Evolutionary conservation across 768 basidiomycete species (phyloP).

Genomic region (Russula ochroleuca): DNA sequence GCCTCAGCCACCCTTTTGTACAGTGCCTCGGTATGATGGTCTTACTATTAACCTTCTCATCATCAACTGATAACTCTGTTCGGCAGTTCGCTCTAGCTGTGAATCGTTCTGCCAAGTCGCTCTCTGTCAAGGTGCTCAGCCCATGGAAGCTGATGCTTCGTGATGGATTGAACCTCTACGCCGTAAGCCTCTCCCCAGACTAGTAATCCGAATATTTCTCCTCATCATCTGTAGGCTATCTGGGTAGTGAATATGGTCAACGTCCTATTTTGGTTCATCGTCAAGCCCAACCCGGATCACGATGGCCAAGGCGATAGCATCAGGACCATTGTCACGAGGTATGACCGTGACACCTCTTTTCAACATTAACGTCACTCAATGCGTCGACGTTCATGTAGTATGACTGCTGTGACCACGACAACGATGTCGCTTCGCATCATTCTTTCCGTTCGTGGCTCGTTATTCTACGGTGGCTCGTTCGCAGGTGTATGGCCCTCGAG

Average conservation of each 20-base stretch:
- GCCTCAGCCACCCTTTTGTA: conserved; percentile 69
- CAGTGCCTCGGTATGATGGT: conserved; percentile 52
- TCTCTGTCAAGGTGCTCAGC: conserved; percentile 52
- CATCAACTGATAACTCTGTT: not conserved
- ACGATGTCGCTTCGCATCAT: conserved; percentile 88
- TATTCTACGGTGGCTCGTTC: conserved; percentile 67
- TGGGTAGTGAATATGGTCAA: conserved; percentile 79
- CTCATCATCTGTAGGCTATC: conserved; percentile 45
- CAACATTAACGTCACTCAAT: not conserved
- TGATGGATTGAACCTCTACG: conserved; percentile 83
- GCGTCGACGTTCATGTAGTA: conserved; percentile 40
- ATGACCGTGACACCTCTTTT: conserved; percentile 2
- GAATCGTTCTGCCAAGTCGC: conserved; percentile 54
- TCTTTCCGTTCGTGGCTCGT: conserved; percentile 73
- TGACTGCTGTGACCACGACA: conserved; percentile 82
- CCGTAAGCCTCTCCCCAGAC: conserved; percentile 40
- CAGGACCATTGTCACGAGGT: conserved; percentile 76
- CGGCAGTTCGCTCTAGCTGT: conserved; percentile 56
- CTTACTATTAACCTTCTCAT: not conserved
- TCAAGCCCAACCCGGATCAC: conserved; percentile 51
- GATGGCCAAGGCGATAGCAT: conserved; percentile 49
- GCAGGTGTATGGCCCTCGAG: conserved; percentile 39
- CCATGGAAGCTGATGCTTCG: conserved; percentile 88
- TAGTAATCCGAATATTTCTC: conserved; percentile 15
- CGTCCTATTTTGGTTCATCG: conserved; percentile 84